phyloP scores from a whole-genome alignment of 257 asterid species.

The Lavandula angustifolia region DNA sequence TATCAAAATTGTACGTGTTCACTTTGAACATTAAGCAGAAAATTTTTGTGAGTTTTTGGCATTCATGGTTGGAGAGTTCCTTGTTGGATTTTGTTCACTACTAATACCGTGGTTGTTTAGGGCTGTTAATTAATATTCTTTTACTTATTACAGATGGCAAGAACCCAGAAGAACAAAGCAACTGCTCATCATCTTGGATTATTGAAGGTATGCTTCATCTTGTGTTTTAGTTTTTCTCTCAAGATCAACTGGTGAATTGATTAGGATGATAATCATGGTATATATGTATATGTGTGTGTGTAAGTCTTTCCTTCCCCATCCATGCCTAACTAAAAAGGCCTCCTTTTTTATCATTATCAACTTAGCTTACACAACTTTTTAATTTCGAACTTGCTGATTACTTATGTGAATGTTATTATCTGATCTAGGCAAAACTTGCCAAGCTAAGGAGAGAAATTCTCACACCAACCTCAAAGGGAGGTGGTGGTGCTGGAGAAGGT shows the following conservation, averaged over 20 bases:
- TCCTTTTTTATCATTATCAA: background rate
- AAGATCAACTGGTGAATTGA: constrained; percentile 12
- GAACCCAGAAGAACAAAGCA: constrained; percentile 96
- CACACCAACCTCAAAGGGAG: constrained; percentile 88
- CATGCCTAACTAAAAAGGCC: background rate
- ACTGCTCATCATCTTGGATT: constrained; percentile 96
- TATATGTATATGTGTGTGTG: too few relatives aligned
- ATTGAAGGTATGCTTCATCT: constrained; percentile 62
- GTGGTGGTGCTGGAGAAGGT: constrained; percentile 99
- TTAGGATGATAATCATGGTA: too few relatives aligned
- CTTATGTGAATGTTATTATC: constrained; percentile 16
- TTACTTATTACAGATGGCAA: constrained; percentile 76
- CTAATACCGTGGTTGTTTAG: constrained; percentile 1
- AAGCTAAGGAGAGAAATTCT: constrained; percentile 96
- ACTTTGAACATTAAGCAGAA: background rate
- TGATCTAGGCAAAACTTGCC: constrained; percentile 86
- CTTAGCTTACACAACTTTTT: constrained; percentile 9
- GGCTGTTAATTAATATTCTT: constrained; percentile 17
- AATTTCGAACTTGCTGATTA: constrained; percentile 15
- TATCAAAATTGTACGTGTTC: background rate
- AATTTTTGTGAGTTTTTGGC: background rate
- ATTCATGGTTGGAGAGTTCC: constrained; percentile 13
- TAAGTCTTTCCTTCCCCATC: background rate
- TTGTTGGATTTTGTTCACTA: constrained; percentile 9
- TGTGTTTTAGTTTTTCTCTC: constrained; percentile 1